Base-by-base conservation (phyloP, 192 early-diverging fungal genomes). In the Backusella westeae region DNA sequence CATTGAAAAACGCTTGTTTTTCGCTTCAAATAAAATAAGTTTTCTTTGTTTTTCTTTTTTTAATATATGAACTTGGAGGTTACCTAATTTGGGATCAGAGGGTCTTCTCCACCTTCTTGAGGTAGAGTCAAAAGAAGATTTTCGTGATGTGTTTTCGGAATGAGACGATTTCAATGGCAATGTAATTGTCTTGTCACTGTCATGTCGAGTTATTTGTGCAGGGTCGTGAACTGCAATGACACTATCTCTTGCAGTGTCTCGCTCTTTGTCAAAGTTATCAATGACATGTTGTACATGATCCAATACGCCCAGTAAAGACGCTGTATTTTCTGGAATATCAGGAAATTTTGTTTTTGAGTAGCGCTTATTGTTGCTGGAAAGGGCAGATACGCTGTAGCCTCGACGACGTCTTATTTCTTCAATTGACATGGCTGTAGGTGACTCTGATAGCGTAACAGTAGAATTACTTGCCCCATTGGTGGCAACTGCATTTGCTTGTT, bases 281-380 rank as follows among this genome's bases (percentile, higher is more conserved):
- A 82, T 82, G 19, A 82, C 77, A 9, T 71, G 15, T 10, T 78
- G 77, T 17, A 82, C 77, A 59, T 82, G 81, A 26, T 82, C 77
- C 42, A 82, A 53, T 39, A 82, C 71, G 14, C 44, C 75, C 26
- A 71, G 26, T 2, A 71, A 32, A 3, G 70, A 71, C 3, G 70
- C 42, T 9, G 44, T 32, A 41, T 15, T 71, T 29, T 12, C 23
- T 29, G 42, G 39, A 26, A 69, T 38, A n/a, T 69, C 68, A 15
- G 70, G 70, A 71, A 71, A 71, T 23, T 29, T 29, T 32, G 44
- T 71, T 19, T 36, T 42, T 34, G 6, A 19, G 34, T 75, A 35
- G 2, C 68, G 70, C 4, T 66, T 65, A 34, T 29, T 53, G 21
- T 77, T 41, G n/a, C 36, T 67, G 14, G 67, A 36, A 12, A 52